phyloP scores from a whole-genome alignment of 1,284 basidiomycete genomes.

The Malassezia psittaci region DNA sequence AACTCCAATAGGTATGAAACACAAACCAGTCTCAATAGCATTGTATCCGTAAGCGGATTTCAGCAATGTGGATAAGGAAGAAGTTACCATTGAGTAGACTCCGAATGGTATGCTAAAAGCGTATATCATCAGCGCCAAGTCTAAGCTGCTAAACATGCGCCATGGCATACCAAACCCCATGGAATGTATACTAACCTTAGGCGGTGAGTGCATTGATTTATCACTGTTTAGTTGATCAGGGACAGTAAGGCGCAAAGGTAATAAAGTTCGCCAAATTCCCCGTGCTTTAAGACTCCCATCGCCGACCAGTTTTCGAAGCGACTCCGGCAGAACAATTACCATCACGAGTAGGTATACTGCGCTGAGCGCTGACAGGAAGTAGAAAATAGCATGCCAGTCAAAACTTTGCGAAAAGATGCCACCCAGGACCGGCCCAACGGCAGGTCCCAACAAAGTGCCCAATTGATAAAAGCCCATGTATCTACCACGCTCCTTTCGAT shows the following conservation, averaged over 20 bases:
- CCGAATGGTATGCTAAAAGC: conserved; percentile 57
- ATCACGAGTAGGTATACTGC: conserved; percentile 55
- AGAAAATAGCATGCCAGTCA: conserved; percentile 56
- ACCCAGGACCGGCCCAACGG: conserved; percentile 21
- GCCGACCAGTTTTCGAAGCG: conserved; percentile 51
- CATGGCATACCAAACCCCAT: conserved; percentile 24
- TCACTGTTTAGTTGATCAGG: not conserved
- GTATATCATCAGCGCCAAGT: conserved; percentile 33
- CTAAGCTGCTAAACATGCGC: conserved; percentile 26
- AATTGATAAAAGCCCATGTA: conserved; percentile 23
- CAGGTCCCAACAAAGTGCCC: conserved; percentile 14
- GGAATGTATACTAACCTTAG: conserved; percentile 21
- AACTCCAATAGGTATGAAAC: conserved; percentile 59
- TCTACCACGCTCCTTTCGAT: conserved; percentile 19
- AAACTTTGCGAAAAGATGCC: conserved; percentile 17
- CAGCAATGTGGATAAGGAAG: conserved; percentile 61
- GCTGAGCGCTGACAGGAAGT: conserved; percentile 62
- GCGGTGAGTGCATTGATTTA: conserved; percentile 10
- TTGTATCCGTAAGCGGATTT: conserved; percentile 55
- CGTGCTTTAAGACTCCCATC: conserved; percentile 32
- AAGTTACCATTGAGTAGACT: conserved; percentile 59
- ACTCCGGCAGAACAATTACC: conserved; percentile 57
- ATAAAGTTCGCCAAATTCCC: conserved; percentile 14
- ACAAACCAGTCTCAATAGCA: conserved; percentile 60
- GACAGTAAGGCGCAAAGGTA: not conserved